phyloP scores from a whole-genome alignment of 2,329 filamentous ascomycete genomes.

The Cercospora beticola region DNA sequence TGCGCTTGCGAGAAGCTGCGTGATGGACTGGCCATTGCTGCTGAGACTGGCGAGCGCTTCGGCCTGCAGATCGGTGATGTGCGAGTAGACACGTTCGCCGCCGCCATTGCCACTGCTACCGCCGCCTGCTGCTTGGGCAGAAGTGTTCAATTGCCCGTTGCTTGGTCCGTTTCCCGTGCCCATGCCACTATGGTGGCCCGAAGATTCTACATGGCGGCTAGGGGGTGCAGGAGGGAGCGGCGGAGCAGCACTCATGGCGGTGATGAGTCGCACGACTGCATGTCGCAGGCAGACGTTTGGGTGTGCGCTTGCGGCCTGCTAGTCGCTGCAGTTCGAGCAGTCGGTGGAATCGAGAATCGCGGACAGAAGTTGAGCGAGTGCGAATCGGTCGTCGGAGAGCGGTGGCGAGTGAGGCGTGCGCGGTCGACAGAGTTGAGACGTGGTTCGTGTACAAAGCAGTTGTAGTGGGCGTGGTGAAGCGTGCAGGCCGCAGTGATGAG shows the following conservation, averaged over 20 bases:
- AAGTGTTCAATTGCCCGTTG: background rate
- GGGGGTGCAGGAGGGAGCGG: background rate
- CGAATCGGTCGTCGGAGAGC: background rate
- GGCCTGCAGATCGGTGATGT: constrained; percentile 47
- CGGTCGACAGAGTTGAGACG: background rate
- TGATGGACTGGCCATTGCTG: constrained; percentile 28
- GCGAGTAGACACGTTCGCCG: constrained; percentile 33
- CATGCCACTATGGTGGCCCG: background rate
- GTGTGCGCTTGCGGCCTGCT: background rate
- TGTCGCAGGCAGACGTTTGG: background rate
- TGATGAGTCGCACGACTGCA: constrained; percentile 1
- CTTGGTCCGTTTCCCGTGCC: background rate
- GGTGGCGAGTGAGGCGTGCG: background rate
- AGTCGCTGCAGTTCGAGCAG: background rate
- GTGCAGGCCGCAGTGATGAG: background rate
- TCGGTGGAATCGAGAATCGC: background rate
- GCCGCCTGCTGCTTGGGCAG: background rate
- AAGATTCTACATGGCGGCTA: background rate
- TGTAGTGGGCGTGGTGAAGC: background rate
- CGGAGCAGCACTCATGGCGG: constrained; percentile 19
- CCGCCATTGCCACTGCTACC: background rate
- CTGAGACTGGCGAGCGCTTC: constrained; percentile 40
- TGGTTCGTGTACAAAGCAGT: background rate
- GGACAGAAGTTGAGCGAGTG: background rate
- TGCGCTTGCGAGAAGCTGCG: constrained; percentile 43